Conservation (phyloP, 371 early-diverging fungal genomes). For the Rhizopus delemar region DNA sequence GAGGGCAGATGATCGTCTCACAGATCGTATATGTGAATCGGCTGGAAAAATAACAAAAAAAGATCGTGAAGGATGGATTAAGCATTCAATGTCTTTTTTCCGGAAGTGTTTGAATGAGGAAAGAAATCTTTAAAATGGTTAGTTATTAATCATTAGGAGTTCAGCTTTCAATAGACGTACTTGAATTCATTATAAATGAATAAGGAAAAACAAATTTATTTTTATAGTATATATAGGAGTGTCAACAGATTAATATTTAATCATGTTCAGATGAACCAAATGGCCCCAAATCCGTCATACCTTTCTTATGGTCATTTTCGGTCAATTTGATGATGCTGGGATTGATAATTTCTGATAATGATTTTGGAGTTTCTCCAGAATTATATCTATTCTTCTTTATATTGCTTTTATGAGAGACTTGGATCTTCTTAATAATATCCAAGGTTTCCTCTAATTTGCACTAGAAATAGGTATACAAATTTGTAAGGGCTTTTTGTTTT, state of each 20-base stretch:
- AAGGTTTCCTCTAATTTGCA: conserved; percentile 20
- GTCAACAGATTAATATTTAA: conserved; percentile 8
- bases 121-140: conserved; percentile 14
- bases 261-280: conserved; percentile 21
- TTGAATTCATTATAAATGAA: conserved; percentile 11
- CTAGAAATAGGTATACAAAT: conserved; percentile 16
- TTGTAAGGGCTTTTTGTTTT: conserved; percentile 19
- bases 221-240: conserved; percentile 4
- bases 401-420: conserved; percentile 15
- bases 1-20: conserved; percentile 16
- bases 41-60: conserved; percentile 11
- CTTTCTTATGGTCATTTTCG: conserved; percentile 18
- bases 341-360: conserved; percentile 7
- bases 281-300: conserved; percentile 14
- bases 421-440: conserved; percentile 17
- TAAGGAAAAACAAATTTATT: conserved; percentile 4
- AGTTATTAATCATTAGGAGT: conserved; percentile 8
- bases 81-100: conserved; percentile 19
- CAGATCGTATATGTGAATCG: conserved; percentile 15
- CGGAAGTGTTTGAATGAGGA: conserved; percentile 14
- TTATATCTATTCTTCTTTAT: conserved; percentile 16
- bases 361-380: conserved; percentile 16
- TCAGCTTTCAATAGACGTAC: conserved; percentile 11
- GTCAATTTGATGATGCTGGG: conserved; percentile 15
- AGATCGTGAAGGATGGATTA: conserved; percentile 16